These are phyloP conservation scores for Podaxis rugospora DNA, from an alignment of 768 basidiomycete genomes.

Conservation along the genomic window DNA sequence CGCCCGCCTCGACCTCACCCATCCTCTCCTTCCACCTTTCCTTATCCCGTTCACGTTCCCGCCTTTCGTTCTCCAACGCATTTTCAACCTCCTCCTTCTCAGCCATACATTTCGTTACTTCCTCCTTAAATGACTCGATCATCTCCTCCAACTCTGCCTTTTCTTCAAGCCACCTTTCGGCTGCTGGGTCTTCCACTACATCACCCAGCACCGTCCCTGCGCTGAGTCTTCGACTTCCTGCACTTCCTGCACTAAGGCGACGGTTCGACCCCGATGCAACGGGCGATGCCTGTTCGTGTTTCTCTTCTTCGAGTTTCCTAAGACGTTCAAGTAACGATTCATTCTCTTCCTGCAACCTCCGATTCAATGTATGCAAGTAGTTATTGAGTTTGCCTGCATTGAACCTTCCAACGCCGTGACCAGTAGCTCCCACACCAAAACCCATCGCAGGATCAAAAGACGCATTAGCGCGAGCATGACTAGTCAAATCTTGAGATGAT, in stretches of 20 bases:
- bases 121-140: constrained; percentile 43
- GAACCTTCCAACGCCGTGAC: constrained; percentile 70
- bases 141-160: constrained; percentile 55
- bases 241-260: constrained; percentile 34
- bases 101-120: constrained; percentile 38
- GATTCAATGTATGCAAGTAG: constrained; percentile 83
- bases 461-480: constrained; percentile 76
- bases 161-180: constrained; percentile 70
- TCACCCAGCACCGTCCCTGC: constrained; percentile 50
- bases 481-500: constrained; percentile 85
- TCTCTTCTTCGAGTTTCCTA: constrained; percentile 48
- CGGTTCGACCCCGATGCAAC: constrained; percentile 24
- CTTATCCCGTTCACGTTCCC: constrained; percentile 60
- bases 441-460: constrained; percentile 86
- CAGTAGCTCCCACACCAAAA: constrained; percentile 47
- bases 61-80: constrained; percentile 49
- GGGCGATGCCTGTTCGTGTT: constrained; percentile 23
- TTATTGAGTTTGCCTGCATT: constrained; percentile 83
- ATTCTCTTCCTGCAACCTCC: constrained; percentile 83
- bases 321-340: constrained; percentile 56
- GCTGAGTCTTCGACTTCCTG: constrained; percentile 47
- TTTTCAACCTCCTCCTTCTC: constrained; percentile 44
- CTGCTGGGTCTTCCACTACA: constrained; percentile 56
- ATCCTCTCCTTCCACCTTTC: constrained; percentile 70
- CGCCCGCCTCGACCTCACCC: constrained; percentile 66